Evolutionary conservation across 2,329 filamentous ascomycete genomes (phyloP).

Genomic region (Clarireedia homoeocarpa): DNA sequence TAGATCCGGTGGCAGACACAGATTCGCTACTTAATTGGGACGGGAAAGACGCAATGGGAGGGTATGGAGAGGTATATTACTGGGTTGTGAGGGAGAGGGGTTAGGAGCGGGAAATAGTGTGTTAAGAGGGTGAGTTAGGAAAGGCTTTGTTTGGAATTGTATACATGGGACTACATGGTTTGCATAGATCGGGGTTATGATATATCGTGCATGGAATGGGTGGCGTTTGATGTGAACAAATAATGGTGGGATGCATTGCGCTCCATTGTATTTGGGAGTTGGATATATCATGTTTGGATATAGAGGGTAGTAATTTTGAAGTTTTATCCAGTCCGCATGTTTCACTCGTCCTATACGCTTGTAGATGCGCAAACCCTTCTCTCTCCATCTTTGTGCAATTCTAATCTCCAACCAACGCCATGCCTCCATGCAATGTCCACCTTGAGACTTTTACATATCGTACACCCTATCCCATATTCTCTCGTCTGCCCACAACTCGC

Average conservation of each 20-base stretch:
- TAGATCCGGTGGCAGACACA: slow-evolving; percentile 38
- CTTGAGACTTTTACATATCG: background rate
- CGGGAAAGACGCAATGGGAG: slow-evolving; percentile 59
- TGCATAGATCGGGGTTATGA: no score
- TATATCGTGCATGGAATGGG: no score
- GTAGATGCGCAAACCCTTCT: background rate
- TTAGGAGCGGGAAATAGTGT: background rate
- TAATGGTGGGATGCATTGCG: no score
- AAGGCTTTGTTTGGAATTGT: no score
- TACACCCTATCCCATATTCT: background rate
- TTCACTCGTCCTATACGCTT: background rate
- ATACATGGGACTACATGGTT: no score
- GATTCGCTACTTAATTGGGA: slow-evolving; percentile 55
- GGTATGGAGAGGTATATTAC: slow-evolving; percentile 50
- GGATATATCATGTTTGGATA: no score
- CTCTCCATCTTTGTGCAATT: background rate
- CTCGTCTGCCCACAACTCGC: no score
- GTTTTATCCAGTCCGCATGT: no score
- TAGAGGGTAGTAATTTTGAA: no score
- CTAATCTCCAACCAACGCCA: slow-evolving; percentile 1
- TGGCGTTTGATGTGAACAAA: no score
- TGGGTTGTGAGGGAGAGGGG: slow-evolving; percentile 33
- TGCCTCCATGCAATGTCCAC: background rate
- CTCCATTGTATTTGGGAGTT: no score
- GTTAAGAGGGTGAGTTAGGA: background rate